Evolutionary conservation across 305 asterid species (phyloP).

Genomic region (Fraxinus baroniana): DNA sequence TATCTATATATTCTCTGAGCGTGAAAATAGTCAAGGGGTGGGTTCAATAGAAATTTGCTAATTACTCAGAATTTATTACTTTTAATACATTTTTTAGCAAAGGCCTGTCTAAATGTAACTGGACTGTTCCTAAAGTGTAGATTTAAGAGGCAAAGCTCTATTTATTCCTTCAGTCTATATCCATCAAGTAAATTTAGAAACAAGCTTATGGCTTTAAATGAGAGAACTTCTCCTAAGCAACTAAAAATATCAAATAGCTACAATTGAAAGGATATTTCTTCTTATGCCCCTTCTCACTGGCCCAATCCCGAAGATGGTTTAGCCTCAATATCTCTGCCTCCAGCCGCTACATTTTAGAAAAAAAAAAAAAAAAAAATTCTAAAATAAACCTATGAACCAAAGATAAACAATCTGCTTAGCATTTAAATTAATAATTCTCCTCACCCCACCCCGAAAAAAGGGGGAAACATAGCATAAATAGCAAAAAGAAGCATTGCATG

Average conservation of each 20-base stretch:
- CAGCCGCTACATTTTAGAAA: conserved; percentile 47
- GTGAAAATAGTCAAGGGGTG: conserved; percentile 74
- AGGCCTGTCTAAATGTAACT: neutral
- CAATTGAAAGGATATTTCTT: conserved; percentile 82
- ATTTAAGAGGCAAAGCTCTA: neutral
- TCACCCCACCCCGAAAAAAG: neutral
- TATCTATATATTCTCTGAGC: conserved; percentile 66
- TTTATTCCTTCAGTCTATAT: neutral
- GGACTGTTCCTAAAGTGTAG: neutral
- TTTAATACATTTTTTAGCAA: neutral
- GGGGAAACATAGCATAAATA: neutral
- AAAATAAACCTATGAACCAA: neutral
- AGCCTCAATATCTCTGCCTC: conserved; percentile 67
- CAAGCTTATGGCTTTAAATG: neutral
- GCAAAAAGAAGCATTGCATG: neutral
- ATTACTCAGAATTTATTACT: neutral
- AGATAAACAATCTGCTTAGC: neutral
- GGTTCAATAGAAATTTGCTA: conserved; percentile 24
- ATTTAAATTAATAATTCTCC: neutral
- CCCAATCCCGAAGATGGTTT: conserved; percentile 82
- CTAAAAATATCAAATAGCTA: neutral
- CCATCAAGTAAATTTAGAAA: neutral
- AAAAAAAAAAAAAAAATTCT: neutral
- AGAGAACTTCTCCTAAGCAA: neutral
- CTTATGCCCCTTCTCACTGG: conserved; percentile 78